Base-by-base conservation (phyloP, 1,284 basidiomycete genomes). In the Trametes polyzona region DNA sequence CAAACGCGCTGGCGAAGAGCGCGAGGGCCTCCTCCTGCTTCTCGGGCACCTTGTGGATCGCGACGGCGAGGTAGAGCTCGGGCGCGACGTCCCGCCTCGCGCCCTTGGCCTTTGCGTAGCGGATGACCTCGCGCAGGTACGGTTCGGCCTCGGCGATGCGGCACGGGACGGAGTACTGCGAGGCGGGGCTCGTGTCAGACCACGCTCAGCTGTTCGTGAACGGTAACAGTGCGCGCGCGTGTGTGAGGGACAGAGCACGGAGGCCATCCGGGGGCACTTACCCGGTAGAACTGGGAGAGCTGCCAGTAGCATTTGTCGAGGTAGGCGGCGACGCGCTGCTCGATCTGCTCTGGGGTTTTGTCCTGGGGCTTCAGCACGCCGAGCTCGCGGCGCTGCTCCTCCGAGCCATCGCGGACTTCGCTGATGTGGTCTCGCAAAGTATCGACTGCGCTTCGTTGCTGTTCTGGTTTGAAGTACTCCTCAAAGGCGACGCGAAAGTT, bases 221-320 rank as follows among this genome's bases (percentile, higher is more conserved):
- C n/a, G n/a, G n/a, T n/a, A n/a, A n/a, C n/a, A n/a, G n/a, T n/a
- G n/a, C n/a, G n/a, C n/a, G n/a, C 36, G 19, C 16, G 37, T 32
- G 54, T 43, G 55, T 51, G 55, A 54, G 48, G 43, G 48, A 50
- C 26, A 29, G 49, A 21, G 41, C 29, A 47, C 27, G 27, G 27
- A 43, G 14, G 19, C 29, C 10, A 8, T 30, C 21, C 11, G 10
- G 37, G 33, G 30, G 30, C 11, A 61, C 66, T 52, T 47, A 67
- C 66, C 35, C 63, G 46, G 40, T 66, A 61, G 55, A 67, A 62
- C 53, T 66, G 64, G 16, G 65, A 60, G 23, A 67, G 58, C 55
- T 67, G 66, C 64, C 64, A 67, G 52, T 67, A 65, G 58, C 66
- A 67, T 30, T 62, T 66, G 55, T 67, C 61, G n/a, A 66, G 62